Percentiles rank a stretch among this genome's conserved stretches.
Conservation (phyloP, 75 land plant species). For the Chamaecyparis obtusa region DNA sequence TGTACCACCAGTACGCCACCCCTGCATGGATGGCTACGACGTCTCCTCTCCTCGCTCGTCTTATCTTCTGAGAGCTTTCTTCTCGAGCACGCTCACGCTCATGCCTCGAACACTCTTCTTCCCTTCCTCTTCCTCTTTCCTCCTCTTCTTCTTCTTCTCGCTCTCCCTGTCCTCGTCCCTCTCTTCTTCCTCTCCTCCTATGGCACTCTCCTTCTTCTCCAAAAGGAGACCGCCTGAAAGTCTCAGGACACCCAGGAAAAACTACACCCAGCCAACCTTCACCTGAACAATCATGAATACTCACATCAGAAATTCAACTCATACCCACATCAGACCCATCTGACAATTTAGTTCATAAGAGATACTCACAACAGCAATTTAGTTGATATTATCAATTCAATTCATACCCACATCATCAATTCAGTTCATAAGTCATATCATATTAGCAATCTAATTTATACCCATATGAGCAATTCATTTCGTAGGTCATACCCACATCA, state of each 20-base stretch:
- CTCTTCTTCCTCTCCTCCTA: not conserved
- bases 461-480: not conserved
- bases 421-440: too few relatives aligned
- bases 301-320: not conserved
- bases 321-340: not conserved
- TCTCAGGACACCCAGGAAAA: not conserved
- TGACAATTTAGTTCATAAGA: too few relatives aligned
- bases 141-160: not conserved
- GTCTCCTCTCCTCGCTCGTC: conserved; percentile 25
- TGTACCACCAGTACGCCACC: conserved; percentile 36
- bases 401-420: too few relatives aligned
- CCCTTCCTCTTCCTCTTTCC: not conserved
- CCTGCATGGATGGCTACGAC: conserved; percentile 34
- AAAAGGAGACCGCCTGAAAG: not conserved
- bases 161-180: not conserved
- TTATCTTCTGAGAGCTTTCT: conserved; percentile 37
- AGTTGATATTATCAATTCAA: too few relatives aligned
- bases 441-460: not conserved
- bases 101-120: not conserved
- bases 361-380: not conserved
- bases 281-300: not conserved
- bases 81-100: not conserved
- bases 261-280: too few relatives aligned
- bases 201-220: not conserved
- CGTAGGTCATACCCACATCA: not conserved